Evolutionary conservation across 495 filamentous ascomycete genomes (phyloP).

Genomic region (Cudoniella acicularis): DNA sequence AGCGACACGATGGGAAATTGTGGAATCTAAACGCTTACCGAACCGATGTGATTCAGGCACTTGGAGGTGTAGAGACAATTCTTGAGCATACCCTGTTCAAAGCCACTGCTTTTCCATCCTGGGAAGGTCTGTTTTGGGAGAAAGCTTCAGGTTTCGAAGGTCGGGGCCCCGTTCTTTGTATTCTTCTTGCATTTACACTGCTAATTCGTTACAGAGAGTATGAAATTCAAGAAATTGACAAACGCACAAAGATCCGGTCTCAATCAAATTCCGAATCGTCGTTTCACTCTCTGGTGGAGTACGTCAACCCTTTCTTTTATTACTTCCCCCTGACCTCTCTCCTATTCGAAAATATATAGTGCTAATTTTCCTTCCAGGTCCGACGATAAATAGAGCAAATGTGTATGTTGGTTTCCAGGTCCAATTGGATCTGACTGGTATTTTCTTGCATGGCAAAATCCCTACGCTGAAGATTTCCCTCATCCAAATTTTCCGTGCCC

Average conservation of each 20-base stretch:
- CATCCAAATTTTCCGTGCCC: slow-evolving; percentile 99
- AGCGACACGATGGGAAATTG: slow-evolving; percentile 95
- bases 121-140: slow-evolving; percentile 99
- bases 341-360: no score
- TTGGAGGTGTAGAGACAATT: slow-evolving; percentile 99
- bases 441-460: slow-evolving; percentile 99
- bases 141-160: slow-evolving; percentile 63
- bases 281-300: slow-evolving; percentile 97
- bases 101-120: slow-evolving; percentile 95
- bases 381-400: slow-evolving; percentile 74
- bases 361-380: no score
- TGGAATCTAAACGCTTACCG: slow-evolving; percentile 99
- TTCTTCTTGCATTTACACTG: no score
- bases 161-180: no score
- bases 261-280: slow-evolving; percentile 99
- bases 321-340: not conserved
- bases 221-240: slow-evolving; percentile 99
- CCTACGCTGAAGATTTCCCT: slow-evolving; percentile 97
- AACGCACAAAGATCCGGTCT: slow-evolving; percentile 98
- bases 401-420: slow-evolving; percentile 98
- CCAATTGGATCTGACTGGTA: slow-evolving; percentile 96
- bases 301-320: not conserved
- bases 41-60: slow-evolving; percentile 96
- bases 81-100: slow-evolving; percentile 98
- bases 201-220: slow-evolving; percentile 71